Evolutionary conservation across 2,329 filamentous ascomycete species (phyloP), one percentile per base, ranked within the genome.

Genomic region (Venturia aucupariae): DNA sequence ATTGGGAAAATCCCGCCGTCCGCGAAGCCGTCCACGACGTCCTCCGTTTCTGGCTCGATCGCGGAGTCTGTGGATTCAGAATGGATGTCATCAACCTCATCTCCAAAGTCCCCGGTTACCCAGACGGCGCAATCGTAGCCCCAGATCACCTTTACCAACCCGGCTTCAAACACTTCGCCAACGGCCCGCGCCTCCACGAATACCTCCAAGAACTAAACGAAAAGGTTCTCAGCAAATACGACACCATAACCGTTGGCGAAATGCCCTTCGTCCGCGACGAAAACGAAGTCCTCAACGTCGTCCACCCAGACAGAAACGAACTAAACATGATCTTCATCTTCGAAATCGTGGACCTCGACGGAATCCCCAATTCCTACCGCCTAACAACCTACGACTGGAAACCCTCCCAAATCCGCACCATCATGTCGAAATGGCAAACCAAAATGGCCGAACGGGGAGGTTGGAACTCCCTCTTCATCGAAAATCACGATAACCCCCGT

Each of bases 211-310:
- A 81, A 39, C 77, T 86, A 64, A 78, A 84, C 6, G 72, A 75
- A 41, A 76, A 78, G 24, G 78, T 85, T 0, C 73, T 86, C 1
- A 78, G 78, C 60, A 78, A 84, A 63, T 85, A 85, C 67, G 79
- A 81, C 68, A 80, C 83, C 2, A 82, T 85, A 65, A 84, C 83
- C 11, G 83, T 86, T 0, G 84, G 84, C 27, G 84, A 86, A 70
- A 86, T 86, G 82, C 83, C 84, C 0, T 81, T 79, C 61, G 77
- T 80, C 17, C 73, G 74, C 10, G 77, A 80, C 66, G 74, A 76
- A 15, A 70, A 75, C 5, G 76, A 77, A 60, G 77, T 80, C 11
- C 68, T 80, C 24, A 73, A 72, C 35, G 75, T 77, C 42, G 76
- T 80, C 3, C 75, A 75, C 32, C 73, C 76, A 10, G 67, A 74